Percentiles rank a stretch among this genome's conserved stretches.
phyloP scores from a whole-genome alignment of 208 protist genomes.

The Novymonas esmeraldas region DNA sequence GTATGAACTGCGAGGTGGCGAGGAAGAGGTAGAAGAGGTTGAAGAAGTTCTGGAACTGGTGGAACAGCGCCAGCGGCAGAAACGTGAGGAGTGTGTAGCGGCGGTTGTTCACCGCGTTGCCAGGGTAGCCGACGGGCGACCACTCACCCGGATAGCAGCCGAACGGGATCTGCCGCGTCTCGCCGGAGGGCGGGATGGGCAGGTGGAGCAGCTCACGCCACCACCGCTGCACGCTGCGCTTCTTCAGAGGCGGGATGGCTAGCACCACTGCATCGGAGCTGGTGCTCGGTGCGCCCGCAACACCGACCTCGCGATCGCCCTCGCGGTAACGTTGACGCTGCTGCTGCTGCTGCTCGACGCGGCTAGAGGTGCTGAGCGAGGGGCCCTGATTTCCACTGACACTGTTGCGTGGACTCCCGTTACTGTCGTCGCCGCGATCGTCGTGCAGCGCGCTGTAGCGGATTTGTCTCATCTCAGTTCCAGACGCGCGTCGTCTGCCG shows the following conservation, averaged over 20 bases:
- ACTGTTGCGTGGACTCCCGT: background rate
- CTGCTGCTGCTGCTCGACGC: background rate
- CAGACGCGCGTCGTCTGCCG: slow-evolving; percentile 4
- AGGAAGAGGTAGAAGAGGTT: slow-evolving; percentile 91
- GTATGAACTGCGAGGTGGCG: slow-evolving; percentile 81
- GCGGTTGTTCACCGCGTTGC: slow-evolving; percentile 85
- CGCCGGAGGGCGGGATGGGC: slow-evolving; percentile 26
- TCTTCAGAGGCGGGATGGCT: slow-evolving; percentile 24
- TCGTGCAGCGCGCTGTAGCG: slow-evolving; percentile 14
- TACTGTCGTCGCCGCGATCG: background rate
- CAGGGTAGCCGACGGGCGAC: slow-evolving; percentile 46
- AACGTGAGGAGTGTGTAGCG: slow-evolving; percentile 83
- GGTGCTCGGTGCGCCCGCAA: background rate
- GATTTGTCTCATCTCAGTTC: slow-evolving; percentile 21
- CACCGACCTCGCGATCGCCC: background rate
- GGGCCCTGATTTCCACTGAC: no score
- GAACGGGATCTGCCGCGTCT: slow-evolving; percentile 53
- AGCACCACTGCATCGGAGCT: slow-evolving; percentile 6
- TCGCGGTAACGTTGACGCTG: background rate
- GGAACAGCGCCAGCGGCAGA: slow-evolving; percentile 71
- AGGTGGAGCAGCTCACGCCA: slow-evolving; percentile 38
- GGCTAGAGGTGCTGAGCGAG: background rate
- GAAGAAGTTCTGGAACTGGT: slow-evolving; percentile 85
- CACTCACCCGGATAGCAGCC: slow-evolving; percentile 47
- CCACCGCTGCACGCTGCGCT: slow-evolving; percentile 16